phyloP scores from a whole-genome alignment of 2,329 filamentous ascomycete genomes.

The Penicillium expansum region DNA sequence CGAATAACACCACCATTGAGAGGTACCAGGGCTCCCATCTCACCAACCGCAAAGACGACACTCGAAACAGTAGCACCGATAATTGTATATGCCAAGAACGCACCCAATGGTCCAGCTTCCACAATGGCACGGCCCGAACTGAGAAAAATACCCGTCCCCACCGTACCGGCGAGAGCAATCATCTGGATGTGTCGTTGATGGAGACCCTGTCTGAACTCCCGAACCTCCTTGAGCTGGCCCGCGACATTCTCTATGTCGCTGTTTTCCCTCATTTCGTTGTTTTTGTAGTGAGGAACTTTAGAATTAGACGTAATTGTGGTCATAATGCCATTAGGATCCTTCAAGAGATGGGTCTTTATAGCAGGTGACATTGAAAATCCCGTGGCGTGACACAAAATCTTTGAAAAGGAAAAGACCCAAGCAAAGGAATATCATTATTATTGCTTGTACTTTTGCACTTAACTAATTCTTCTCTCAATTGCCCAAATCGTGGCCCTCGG shows the following conservation, averaged over 20 bases:
- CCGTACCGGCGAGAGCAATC: constrained; percentile 40
- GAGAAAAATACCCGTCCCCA: constrained; percentile 40
- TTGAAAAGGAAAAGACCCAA: not conserved
- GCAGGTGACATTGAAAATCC: not conserved
- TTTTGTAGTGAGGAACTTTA: constrained; percentile 6
- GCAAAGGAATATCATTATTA: not conserved
- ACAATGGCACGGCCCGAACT: constrained; percentile 36
- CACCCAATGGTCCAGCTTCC: constrained; percentile 32
- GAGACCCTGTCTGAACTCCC: constrained; percentile 26
- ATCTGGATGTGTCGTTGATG: constrained; percentile 38
- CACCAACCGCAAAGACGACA: constrained; percentile 37
- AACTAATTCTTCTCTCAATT: not conserved
- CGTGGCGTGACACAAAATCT: not conserved
- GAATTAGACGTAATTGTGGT: constrained; percentile 4
- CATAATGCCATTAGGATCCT: constrained; percentile 5
- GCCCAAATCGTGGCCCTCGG: not conserved
- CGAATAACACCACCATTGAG: constrained; percentile 40
- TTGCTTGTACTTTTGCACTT: constrained; percentile 3
- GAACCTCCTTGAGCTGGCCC: constrained; percentile 23
- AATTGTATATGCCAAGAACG: constrained; percentile 39
- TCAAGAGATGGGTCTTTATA: not conserved
- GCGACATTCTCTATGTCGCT: constrained; percentile 21
- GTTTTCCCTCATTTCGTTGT: constrained; percentile 10
- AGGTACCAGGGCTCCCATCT: constrained; percentile 40
- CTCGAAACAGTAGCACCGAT: constrained; percentile 36